Evolutionary conservation across 768 basidiomycete genomes (phyloP).

Genomic region (Multifurca ochricompacta): DNA sequence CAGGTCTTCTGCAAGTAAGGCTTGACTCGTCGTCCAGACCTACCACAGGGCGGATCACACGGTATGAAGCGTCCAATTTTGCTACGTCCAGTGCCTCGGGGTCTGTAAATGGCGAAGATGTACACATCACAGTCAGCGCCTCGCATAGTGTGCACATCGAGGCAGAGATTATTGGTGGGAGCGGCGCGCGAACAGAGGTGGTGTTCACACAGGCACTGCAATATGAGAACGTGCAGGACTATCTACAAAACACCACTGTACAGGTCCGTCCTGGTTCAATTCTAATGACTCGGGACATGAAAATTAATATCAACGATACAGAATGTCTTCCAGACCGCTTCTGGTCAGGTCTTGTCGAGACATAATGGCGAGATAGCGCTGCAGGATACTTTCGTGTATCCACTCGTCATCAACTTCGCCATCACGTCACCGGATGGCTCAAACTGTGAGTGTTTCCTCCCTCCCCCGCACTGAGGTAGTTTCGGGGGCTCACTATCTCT

Average conservation of each 20-base stretch:
- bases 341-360: constrained; percentile 39
- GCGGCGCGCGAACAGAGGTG: constrained; percentile 47
- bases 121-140: constrained; percentile 57
- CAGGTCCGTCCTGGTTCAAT: constrained; percentile 30
- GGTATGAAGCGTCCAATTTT: constrained; percentile 50
- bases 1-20: constrained; percentile 58
- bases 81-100: constrained; percentile 44
- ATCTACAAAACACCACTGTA: constrained; percentile 38
- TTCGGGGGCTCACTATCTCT: too few species aligned
- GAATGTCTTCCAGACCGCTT: constrained; percentile 41
- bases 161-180: constrained; percentile 52
- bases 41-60: constrained; percentile 61
- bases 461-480: not conserved
- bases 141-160: constrained; percentile 52
- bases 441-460: constrained; percentile 24
- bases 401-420: constrained; percentile 35
- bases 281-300: not conserved
- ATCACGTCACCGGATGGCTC: constrained; percentile 28
- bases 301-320: constrained; percentile 18
- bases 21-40: constrained; percentile 54
- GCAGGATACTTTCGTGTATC: constrained; percentile 47
- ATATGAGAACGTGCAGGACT: constrained; percentile 59
- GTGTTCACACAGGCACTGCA: constrained; percentile 52
- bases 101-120: constrained; percentile 36
- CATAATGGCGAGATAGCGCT: constrained; percentile 40